These are phyloP conservation scores for Cryptococcus maquisensis DNA, from an alignment of 1,284 basidiomycete genomes.

Conservation along the genomic window DNA sequence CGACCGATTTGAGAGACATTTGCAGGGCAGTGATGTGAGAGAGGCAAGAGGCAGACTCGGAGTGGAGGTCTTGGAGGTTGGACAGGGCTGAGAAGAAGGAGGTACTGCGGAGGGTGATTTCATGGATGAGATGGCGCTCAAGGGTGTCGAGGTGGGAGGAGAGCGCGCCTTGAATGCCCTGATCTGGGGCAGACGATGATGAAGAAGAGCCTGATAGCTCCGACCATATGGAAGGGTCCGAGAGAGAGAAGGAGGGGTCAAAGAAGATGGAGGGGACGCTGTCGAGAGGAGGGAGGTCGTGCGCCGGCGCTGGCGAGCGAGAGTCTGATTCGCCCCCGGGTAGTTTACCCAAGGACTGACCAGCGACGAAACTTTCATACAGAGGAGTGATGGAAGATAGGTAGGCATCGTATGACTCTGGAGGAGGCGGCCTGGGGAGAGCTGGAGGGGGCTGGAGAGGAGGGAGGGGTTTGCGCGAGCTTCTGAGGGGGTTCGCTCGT, in stretches of 20 bases:
- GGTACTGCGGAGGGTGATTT: slow-evolving; percentile 82
- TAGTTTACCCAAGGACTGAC: slow-evolving; percentile 13
- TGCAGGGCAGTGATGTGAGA: slow-evolving; percentile 70
- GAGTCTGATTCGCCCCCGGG: neutral
- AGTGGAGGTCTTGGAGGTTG: slow-evolving; percentile 86
- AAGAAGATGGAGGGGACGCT: slow-evolving; percentile 80
- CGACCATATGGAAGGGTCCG: slow-evolving; percentile 76
- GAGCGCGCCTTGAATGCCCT: slow-evolving; percentile 79
- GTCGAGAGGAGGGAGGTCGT: slow-evolving; percentile 63
- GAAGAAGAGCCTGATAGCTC: slow-evolving; percentile 55
- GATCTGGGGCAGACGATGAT: slow-evolving; percentile 48
- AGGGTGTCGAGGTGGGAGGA: slow-evolving; percentile 91
- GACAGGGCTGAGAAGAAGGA: slow-evolving; percentile 96
- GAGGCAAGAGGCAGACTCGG: slow-evolving; percentile 80
- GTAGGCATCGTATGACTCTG: slow-evolving; percentile 72
- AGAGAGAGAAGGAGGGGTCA: slow-evolving; percentile 70
- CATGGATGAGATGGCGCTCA: slow-evolving; percentile 89
- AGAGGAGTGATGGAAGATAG: slow-evolving; percentile 67
- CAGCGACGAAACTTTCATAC: slow-evolving; percentile 57
- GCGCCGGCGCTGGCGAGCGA: neutral
- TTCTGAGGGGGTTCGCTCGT: slow-evolving; percentile 75
- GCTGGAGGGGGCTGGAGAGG: slow-evolving; percentile 59
- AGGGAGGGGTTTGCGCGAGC: slow-evolving; percentile 68
- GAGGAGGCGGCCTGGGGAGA: slow-evolving; percentile 57
- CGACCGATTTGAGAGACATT: slow-evolving; percentile 67